Conservation (phyloP, 176 grass and related monocot species). For the Carex cristatella region DNA sequence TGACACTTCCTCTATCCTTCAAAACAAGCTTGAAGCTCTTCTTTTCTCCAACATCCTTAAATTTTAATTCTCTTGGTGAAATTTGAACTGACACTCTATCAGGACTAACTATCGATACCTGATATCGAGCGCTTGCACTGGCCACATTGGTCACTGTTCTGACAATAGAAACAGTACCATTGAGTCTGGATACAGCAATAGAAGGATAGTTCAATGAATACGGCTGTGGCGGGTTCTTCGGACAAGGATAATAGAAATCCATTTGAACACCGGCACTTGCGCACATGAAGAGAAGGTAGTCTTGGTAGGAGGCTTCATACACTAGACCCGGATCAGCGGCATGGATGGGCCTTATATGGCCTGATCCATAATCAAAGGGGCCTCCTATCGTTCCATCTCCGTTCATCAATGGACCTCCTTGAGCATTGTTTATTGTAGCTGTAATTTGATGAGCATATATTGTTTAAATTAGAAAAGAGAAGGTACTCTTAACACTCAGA, state of each 20-base stretch:
- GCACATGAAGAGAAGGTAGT: conserved; percentile 87
- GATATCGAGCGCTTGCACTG: conserved; percentile 21
- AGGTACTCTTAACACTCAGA: neutral
- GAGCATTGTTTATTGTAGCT: conserved; percentile 42
- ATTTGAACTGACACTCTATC: conserved; percentile 42
- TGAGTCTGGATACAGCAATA: conserved; percentile 42
- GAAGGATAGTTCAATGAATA: conserved; percentile 81
- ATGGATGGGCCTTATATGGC: conserved; percentile 66
- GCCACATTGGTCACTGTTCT: conserved; percentile 91
- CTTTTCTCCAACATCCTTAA: conserved; percentile 37
- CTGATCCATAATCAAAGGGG: conserved; percentile 68
- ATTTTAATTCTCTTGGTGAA: conserved; percentile 40
- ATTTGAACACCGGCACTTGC: conserved; percentile 44
- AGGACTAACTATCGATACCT: conserved; percentile 43
- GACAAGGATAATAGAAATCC: conserved; percentile 50
- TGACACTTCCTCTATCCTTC: neutral
- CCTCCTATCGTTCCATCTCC: conserved; percentile 35
- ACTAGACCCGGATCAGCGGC: conserved; percentile 76
- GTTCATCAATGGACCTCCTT: conserved; percentile 46
- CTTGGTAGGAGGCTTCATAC: conserved; percentile 72
- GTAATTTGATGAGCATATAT: neutral
- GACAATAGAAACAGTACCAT: conserved; percentile 34
- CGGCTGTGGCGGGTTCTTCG: conserved; percentile 32
- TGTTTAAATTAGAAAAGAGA: neutral
- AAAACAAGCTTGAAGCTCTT: conserved; percentile 45